Percentiles rank a stretch among this genome's conserved stretches.
These are phyloP conservation scores for Russula ochroleuca DNA, from an alignment of 768 basidiomycete genomes.

Conservation along the genomic window DNA sequence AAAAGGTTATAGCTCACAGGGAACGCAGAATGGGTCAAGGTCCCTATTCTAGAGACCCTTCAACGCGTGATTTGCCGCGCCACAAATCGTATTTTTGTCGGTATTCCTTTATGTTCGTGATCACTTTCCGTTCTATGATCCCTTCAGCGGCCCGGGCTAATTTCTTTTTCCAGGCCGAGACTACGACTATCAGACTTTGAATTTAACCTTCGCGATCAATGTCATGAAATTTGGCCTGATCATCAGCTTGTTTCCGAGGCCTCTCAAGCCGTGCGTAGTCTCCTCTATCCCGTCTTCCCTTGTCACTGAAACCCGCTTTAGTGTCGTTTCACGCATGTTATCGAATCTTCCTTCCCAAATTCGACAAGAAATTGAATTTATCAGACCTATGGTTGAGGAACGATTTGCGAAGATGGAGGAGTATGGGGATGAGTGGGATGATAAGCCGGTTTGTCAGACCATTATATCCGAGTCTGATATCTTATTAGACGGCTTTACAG, in stretches of 20 bases:
- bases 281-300: not conserved
- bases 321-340: not conserved
- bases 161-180: slow-evolving; percentile 38
- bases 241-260: slow-evolving; percentile 39
- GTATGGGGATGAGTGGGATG: not conserved
- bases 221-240: slow-evolving; percentile 34
- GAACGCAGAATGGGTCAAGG: slow-evolving; percentile 38
- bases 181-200: slow-evolving; percentile 34
- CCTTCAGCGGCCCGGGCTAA: not conserved
- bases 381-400: not conserved
- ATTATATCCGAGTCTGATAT: too few species aligned
- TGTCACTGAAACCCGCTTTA: not conserved
- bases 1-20: not conserved
- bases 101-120: slow-evolving; percentile 39
- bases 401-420: slow-evolving; percentile 2
- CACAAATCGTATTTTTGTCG: slow-evolving; percentile 29
- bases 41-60: slow-evolving; percentile 28
- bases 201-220: slow-evolving; percentile 35
- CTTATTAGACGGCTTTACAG: slow-evolving; percentile 27
- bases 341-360: not conserved
- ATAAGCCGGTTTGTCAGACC: too few species aligned
- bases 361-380: too few species aligned
- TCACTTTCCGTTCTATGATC: not conserved
- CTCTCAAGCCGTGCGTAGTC: slow-evolving; percentile 42
- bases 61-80: slow-evolving; percentile 14